Evolutionary conservation across 139 green algal genomes (phyloP).

Genomic region (Chlamydomonas schloesseri): DNA sequence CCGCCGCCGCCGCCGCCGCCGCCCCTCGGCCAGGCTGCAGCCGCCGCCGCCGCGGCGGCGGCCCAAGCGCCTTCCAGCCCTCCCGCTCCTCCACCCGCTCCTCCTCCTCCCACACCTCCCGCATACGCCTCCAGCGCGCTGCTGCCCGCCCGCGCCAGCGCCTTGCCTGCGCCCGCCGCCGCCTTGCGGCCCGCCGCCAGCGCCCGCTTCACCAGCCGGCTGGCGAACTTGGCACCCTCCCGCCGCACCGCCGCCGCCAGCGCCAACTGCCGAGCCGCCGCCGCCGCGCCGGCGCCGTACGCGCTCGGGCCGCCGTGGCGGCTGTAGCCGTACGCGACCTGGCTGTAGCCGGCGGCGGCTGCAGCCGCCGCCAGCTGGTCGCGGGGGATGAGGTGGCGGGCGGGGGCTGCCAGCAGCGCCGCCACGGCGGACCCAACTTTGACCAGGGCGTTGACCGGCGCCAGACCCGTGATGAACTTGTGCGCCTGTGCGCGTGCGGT

Average conservation of each 20-base stretch:
- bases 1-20: background rate
- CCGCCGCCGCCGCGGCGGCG: too few relatives aligned
- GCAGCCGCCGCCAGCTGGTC: background rate
- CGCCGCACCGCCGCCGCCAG: slow-evolving; percentile 35
- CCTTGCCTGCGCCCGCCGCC: slow-evolving; percentile 58
- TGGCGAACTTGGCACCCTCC: slow-evolving; percentile 45
- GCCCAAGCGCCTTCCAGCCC: background rate
- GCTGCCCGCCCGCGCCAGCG: slow-evolving; percentile 43
- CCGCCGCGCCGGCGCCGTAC: background rate
- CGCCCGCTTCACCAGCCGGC: slow-evolving; percentile 63
- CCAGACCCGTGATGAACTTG: slow-evolving; percentile 78
- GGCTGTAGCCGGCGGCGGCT: too few relatives aligned
- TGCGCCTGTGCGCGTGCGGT: slow-evolving; percentile 77
- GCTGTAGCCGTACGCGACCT: too few relatives aligned
- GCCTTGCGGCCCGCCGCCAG: slow-evolving; percentile 58
- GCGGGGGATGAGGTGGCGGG: slow-evolving; percentile 17
- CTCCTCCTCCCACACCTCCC: too few relatives aligned
- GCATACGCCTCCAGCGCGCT: slow-evolving; percentile 3
- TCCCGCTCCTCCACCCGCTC: too few relatives aligned
- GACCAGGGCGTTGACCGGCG: slow-evolving; percentile 71
- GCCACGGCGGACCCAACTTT: slow-evolving; percentile 59
- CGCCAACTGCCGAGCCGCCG: slow-evolving; percentile 30
- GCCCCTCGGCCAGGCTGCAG: background rate
- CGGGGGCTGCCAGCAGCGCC: slow-evolving; percentile 65
- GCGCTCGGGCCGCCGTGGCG: too few relatives aligned